A percentile compares a stretch with the other conserved stretches of the same genome.
Evolutionary conservation across 805 yeast species (phyloP).

Genomic region (Candida nonsorbophila): DNA sequence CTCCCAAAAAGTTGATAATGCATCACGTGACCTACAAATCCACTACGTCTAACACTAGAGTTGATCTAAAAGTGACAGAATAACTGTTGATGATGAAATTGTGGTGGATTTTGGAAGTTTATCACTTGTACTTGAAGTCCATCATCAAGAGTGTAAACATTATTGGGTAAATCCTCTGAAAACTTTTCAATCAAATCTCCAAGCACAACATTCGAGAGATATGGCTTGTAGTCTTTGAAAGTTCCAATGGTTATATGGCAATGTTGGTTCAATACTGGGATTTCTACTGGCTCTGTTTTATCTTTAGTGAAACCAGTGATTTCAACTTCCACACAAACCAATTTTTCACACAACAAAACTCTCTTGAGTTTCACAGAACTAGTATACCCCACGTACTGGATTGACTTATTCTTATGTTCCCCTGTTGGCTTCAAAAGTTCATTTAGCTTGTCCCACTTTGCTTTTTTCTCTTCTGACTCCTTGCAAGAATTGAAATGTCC

Average conservation of each 20-base stretch:
- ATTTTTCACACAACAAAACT: slow-evolving; percentile 38
- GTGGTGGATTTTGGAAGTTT: too few species aligned
- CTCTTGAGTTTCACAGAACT: slow-evolving; percentile 33
- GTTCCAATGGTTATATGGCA: slow-evolving; percentile 11
- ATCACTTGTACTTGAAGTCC: too few species aligned
- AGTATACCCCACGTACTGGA: slow-evolving; percentile 4
- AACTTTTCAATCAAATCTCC: background rate
- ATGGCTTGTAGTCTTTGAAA: too few species aligned
- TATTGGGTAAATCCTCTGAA: too few species aligned
- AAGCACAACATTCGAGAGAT: slow-evolving; percentile 6
- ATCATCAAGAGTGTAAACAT: too few species aligned
- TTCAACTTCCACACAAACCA: slow-evolving; percentile 52
- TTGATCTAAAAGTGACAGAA: too few species aligned
- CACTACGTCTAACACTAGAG: too few species aligned
- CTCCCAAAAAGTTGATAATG: too few species aligned
- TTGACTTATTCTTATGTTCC: slow-evolving; percentile 6
- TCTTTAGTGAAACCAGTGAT: slow-evolving; percentile 9
- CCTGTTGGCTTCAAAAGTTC: slow-evolving; percentile 7
- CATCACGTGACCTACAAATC: too few species aligned
- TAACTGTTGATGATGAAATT: too few species aligned
- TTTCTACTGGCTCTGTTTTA: background rate
- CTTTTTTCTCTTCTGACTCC: slow-evolving; percentile 10
- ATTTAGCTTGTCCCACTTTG: slow-evolving; percentile 13
- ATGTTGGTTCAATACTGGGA: slow-evolving; percentile 3
- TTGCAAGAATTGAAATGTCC: slow-evolving; percentile 35